Conservation (phyloP, 2,329 filamentous ascomycete genomes). For the Ceratocystis albifundus region DNA sequence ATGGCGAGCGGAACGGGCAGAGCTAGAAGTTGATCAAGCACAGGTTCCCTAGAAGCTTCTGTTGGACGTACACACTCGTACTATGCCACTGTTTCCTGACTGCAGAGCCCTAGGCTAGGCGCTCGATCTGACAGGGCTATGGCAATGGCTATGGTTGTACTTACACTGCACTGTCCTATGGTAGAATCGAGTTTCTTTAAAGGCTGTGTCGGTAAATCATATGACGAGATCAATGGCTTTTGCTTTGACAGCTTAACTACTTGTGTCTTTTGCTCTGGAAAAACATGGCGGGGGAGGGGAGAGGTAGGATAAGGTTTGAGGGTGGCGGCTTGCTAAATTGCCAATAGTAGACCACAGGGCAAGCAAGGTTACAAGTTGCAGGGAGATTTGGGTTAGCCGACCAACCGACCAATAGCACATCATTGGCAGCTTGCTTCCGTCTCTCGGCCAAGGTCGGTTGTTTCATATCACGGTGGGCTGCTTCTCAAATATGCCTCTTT, state of each 20-base stretch:
- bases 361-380: too few species aligned
- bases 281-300: too few species aligned
- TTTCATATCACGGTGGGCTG: not conserved
- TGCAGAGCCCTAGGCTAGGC: not conserved
- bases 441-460: not conserved
- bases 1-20: not conserved
- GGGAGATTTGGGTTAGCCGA: not conserved
- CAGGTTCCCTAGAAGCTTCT: not conserved
- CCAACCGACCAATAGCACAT: not conserved
- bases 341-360: too few species aligned
- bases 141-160: not conserved
- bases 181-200: not conserved
- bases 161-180: not conserved
- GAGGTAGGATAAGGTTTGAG: not conserved
- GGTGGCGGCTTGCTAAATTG: too few species aligned
- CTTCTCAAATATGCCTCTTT: not conserved
- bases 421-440: not conserved
- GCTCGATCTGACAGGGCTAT: not conserved
- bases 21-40: too few species aligned
- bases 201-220: not conserved
- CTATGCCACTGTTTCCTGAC: too few species aligned
- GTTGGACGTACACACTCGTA: not conserved
- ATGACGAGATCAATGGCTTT: not conserved
- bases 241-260: not conserved
- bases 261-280: not conserved